Evolutionary conservation across 2,329 filamentous ascomycete genomes (phyloP).

Genomic region (Aspergillaceae sp.): DNA sequence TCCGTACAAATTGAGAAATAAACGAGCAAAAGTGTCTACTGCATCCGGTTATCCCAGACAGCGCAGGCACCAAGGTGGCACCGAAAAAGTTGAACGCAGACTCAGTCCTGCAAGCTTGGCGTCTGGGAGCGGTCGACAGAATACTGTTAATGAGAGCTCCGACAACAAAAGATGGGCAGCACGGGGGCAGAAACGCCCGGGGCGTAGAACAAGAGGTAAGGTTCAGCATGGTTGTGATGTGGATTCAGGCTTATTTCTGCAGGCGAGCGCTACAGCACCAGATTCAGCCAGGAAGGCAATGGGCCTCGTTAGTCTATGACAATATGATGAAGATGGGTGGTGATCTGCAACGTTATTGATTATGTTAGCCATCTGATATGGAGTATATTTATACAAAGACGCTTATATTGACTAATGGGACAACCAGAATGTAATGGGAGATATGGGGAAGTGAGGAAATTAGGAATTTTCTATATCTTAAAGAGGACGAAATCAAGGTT

Average conservation of each 20-base stretch:
- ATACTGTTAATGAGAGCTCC: constrained; percentile 7
- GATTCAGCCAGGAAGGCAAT: constrained; percentile 16
- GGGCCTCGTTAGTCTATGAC: neutral
- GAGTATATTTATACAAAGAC: too few relatives aligned
- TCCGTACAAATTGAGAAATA: constrained; percentile 4
- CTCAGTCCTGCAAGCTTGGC: constrained; percentile 21
- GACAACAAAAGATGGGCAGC: constrained; percentile 2
- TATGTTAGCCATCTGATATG: neutral
- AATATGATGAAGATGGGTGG: neutral
- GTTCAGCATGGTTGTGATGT: neutral
- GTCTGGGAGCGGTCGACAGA: constrained; percentile 19
- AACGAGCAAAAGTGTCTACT: constrained; percentile 7
- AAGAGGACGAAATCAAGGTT: neutral
- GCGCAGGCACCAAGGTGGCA: constrained; percentile 9
- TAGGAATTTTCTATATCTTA: neutral
- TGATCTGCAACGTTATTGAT: too few relatives aligned
- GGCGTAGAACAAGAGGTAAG: constrained; percentile 23
- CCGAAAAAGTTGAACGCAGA: constrained; percentile 18
- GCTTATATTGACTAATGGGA: too few relatives aligned
- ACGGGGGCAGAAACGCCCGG: constrained; percentile 9
- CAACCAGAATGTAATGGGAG: neutral
- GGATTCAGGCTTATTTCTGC: constrained; percentile 6
- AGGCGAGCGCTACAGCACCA: constrained; percentile 26
- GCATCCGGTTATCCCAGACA: constrained; percentile 3
- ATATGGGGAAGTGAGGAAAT: neutral